Base-by-base conservation (phyloP, 73 alveolate genomes). In the Paramecium tetraurelia region DNA sequence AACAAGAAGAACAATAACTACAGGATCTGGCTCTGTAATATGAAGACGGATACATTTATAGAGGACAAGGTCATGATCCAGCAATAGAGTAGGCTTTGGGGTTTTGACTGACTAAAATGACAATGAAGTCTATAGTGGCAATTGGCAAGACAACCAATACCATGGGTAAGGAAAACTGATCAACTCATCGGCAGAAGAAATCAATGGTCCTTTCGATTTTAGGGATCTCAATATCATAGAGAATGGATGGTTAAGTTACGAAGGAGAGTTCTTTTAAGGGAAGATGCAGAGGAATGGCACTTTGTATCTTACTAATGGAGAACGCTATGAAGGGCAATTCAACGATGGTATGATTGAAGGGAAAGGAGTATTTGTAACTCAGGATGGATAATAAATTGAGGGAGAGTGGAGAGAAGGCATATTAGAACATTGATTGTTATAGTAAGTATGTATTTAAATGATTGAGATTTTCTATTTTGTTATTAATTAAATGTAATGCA, bases 281-380 rank as follows among this genome's bases (percentile, higher is more conserved):
- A 80, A 80, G 18, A 80, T 80, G 90, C 14, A 80, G 11, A 76
- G 90, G 46, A 46, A 48, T 38, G 90, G 90, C 0, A 31, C 57
- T 1, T 21, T 80, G 8, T 41, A 40, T 24, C 57, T 80, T 11
- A 80, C 90, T 0, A 80, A 80, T 80, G 75, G 75, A 10, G 90
- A 80, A 35, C 48, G 46, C 11, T 80, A 40, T 80, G 71, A 80
- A 80, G 90, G 90, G 1, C 10, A 41, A 80, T 80, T 80, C 29
- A 10, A 80, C 12, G 90, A 80, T 80, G 90, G 90, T 4, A 80
- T 80, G 90, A 80, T 80, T 8, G 90, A 80, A 16, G 90, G 90
- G 5, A 24, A 80, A 18, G 90, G 90, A 80, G 90, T 80, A 43
- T 80, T 22, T 41, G 4, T 63, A 4, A 80, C 76, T n/a, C 7